Evolutionary conservation across 441 rosid genomes (phyloP).

Genomic region (Erodium trifolium): DNA sequence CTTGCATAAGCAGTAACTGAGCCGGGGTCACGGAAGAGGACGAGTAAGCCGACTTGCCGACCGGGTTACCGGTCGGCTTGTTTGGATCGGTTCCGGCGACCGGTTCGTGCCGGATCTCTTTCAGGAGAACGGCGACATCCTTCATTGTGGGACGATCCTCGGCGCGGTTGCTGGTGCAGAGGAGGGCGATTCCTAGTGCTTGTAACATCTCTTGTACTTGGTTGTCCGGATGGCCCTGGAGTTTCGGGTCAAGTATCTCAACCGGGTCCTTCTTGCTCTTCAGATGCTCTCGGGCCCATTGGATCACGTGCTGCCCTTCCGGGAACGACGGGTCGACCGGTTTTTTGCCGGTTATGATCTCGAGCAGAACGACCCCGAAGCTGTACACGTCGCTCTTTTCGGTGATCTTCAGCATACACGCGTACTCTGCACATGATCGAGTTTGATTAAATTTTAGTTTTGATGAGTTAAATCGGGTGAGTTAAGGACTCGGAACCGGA

Average conservation of each 20-base stretch:
- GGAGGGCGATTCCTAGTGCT: conserved; percentile 56
- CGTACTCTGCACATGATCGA: conserved; percentile 40
- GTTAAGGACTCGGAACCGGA: neutral
- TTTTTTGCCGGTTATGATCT: conserved; percentile 52
- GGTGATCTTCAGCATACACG: conserved; percentile 44
- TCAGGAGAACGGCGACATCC: conserved; percentile 54
- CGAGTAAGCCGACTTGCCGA: conserved; percentile 24
- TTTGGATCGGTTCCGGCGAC: conserved; percentile 27
- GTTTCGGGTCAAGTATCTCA: conserved; percentile 45
- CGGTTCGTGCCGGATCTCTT: conserved; percentile 45
- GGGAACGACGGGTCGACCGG: conserved; percentile 61
- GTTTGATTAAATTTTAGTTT: too few relatives aligned
- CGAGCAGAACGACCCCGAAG: conserved; percentile 57
- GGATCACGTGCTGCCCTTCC: conserved; percentile 51
- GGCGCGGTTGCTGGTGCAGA: conserved; percentile 53
- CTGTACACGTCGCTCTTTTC: conserved; percentile 21
- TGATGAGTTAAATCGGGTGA: too few relatives aligned
- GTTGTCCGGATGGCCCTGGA: conserved; percentile 55
- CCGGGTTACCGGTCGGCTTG: conserved; percentile 27
- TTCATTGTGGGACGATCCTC: conserved; percentile 71
- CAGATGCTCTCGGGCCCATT: conserved; percentile 61
- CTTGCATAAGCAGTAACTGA: conserved; percentile 36
- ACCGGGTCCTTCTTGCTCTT: conserved; percentile 53
- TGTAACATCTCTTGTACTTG: conserved; percentile 72
- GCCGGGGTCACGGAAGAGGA: conserved; percentile 42